phyloP scores from a whole-genome alignment of 2,329 filamentous ascomycete genomes.

The Penicillium paneum region DNA sequence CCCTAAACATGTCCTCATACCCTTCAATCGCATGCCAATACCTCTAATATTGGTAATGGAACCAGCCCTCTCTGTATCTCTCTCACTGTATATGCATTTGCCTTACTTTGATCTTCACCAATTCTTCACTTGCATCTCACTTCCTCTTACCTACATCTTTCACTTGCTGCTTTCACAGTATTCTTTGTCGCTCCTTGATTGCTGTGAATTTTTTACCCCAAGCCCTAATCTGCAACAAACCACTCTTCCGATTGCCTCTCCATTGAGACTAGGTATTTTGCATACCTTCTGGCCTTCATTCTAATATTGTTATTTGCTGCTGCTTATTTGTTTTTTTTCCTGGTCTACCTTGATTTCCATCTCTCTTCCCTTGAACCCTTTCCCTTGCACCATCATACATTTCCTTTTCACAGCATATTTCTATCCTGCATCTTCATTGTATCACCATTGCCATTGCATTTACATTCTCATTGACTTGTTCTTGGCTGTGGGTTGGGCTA shows the following conservation, averaged over 20 bases:
- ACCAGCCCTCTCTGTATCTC: neutral
- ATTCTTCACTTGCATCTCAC: neutral
- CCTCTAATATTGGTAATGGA: neutral
- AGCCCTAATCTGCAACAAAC: neutral
- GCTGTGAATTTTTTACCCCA: neutral
- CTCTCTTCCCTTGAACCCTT: neutral
- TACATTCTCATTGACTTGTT: neutral
- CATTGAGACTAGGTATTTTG: neutral
- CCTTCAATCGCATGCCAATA: neutral
- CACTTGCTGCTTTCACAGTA: neutral
- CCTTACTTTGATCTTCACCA: neutral
- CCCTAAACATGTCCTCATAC: too few relatives aligned
- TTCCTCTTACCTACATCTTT: neutral
- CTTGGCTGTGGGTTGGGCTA: neutral
- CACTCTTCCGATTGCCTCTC: neutral
- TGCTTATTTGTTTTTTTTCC: neutral
- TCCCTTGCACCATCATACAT: neutral
- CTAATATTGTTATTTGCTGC: neutral
- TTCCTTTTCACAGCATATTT: neutral
- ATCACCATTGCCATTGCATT: neutral
- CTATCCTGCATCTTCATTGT: neutral
- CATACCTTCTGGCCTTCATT: neutral
- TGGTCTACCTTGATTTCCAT: neutral
- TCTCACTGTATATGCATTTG: neutral
- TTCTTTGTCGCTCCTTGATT: neutral